Evolutionary conservation across 345 rosid species (phyloP).

Genomic region (Populus deltoides): DNA sequence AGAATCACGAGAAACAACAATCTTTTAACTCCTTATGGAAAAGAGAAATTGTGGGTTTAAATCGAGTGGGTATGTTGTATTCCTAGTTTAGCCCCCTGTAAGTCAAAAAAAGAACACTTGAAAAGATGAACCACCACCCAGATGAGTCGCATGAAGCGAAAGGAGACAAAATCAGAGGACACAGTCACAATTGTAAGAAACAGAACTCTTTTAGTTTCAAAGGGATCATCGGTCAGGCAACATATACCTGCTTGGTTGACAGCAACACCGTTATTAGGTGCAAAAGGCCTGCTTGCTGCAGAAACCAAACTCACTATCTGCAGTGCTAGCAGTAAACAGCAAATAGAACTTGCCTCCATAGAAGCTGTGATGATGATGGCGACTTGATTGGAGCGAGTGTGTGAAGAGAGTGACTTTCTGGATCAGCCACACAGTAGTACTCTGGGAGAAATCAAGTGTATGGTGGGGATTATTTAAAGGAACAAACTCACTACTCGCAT

Average conservation of each 20-base stretch:
- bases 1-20: no score
- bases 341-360: constrained; percentile 32
- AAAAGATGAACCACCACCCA: not conserved
- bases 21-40: no score
- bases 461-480: not conserved
- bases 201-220: not conserved
- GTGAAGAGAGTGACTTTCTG: not conserved
- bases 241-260: constrained; percentile 48
- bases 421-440: constrained; percentile 5
- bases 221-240: not conserved
- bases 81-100: not conserved
- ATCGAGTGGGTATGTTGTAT: no score
- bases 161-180: not conserved
- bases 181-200: not conserved
- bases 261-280: constrained; percentile 34
- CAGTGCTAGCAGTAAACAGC: constrained; percentile 36
- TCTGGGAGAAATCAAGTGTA: not conserved
- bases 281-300: constrained; percentile 48
- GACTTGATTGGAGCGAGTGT: not conserved
- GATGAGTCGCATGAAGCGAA: not conserved
- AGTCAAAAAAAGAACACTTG: not conserved
- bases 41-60: no score
- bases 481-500: constrained; percentile 16
- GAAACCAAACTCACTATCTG: constrained; percentile 43
- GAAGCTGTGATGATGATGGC: constrained; percentile 24